phyloP scores from a whole-genome alignment of 306 rosid genomes.

The Ochetophila trinervis region DNA sequence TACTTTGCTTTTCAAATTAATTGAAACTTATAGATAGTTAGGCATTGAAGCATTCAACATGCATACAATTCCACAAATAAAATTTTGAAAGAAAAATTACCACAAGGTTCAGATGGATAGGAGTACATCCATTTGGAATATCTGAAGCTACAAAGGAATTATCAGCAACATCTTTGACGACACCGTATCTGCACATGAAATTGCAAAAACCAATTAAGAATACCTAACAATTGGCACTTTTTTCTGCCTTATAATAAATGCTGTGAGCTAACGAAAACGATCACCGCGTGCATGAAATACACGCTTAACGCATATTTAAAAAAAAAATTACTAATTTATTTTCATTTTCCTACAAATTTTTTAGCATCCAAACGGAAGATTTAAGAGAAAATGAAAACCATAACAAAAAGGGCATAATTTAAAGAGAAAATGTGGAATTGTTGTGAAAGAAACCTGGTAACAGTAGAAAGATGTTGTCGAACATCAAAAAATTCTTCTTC shows the following conservation, averaged over 20 bases:
- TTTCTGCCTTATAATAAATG: not conserved
- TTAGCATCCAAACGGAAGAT: too few species aligned
- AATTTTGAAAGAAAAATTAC: slow-evolving; percentile 34
- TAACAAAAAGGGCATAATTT: not conserved
- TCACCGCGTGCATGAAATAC: too few species aligned
- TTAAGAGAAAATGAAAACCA: not conserved
- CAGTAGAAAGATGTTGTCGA: slow-evolving; percentile 72
- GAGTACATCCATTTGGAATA: slow-evolving; percentile 68
- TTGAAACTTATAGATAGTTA: not conserved
- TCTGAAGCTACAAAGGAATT: slow-evolving; percentile 39
- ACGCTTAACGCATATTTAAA: too few species aligned
- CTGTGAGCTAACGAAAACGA: not conserved
- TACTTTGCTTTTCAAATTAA: too few species aligned
- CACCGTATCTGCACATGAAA: slow-evolving; percentile 59
- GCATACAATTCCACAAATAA: not conserved
- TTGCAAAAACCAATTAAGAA: not conserved
- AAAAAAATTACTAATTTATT: too few species aligned
- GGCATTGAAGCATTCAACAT: not conserved
- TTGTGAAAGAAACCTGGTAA: slow-evolving; percentile 51
- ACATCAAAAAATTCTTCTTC: slow-evolving; percentile 60
- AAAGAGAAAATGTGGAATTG: not conserved
- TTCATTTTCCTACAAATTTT: too few species aligned
- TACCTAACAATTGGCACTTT: not conserved
- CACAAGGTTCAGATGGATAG: slow-evolving; percentile 89
- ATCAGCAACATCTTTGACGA: slow-evolving; percentile 41